Percentiles rank a stretch among this genome's conserved stretches.
Evolutionary conservation across 805 yeast species (phyloP).

Genomic region (Yarrowia sp.): DNA sequence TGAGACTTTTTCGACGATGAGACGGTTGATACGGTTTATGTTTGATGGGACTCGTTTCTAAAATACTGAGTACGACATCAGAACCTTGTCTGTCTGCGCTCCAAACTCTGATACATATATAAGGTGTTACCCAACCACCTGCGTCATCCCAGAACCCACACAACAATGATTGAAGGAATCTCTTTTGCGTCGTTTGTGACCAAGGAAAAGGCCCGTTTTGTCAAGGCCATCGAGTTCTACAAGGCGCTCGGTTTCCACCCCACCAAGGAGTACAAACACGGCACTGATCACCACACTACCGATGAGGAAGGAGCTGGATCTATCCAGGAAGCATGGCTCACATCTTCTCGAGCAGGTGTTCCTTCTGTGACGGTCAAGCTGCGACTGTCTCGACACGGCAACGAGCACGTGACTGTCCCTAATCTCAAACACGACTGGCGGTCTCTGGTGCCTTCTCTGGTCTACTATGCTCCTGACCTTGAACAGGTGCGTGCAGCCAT

Average conservation of each 20-base stretch:
- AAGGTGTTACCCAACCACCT: background rate
- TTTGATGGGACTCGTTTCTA: too few relatives aligned
- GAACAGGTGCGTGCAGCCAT: constrained; percentile 28
- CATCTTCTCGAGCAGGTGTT: constrained; percentile 32
- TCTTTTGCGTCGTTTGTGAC: constrained; percentile 47
- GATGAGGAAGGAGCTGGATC: constrained; percentile 34
- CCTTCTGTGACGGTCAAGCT: constrained; percentile 36
- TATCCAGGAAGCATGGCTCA: constrained; percentile 37
- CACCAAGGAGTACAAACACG: constrained; percentile 40
- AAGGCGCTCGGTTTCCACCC: constrained; percentile 44
- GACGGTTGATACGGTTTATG: too few relatives aligned
- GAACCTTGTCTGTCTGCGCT: too few relatives aligned
- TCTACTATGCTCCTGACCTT: constrained; percentile 49
- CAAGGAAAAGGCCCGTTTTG: constrained; percentile 45
- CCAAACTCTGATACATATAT: constrained; percentile 4
- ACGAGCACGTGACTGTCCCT: constrained; percentile 30
- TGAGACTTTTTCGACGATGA: too few relatives aligned
- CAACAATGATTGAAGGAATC: constrained; percentile 29
- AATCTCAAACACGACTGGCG: constrained; percentile 49
- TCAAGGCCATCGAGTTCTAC: constrained; percentile 57
- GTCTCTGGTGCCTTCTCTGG: constrained; percentile 44
- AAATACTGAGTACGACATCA: too few relatives aligned
- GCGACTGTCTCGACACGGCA: constrained; percentile 36
- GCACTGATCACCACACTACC: constrained; percentile 28
- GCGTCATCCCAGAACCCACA: too few relatives aligned